Conservation (phyloP, 331 rosid species). For the Erythrophleum ivorense region DNA sequence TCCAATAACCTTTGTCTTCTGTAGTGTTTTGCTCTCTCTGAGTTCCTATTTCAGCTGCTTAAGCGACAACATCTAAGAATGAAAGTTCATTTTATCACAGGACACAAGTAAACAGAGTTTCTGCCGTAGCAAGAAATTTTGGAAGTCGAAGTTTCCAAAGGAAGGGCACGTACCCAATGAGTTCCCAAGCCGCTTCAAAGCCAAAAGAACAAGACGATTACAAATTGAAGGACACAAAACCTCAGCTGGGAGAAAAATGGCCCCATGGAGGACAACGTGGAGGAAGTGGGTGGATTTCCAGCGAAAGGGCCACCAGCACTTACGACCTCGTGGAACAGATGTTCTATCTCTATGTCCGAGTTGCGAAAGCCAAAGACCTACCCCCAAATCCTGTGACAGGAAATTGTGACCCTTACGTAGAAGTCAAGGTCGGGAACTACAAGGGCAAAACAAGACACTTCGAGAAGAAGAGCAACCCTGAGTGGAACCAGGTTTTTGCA, state of each 20-base stretch:
- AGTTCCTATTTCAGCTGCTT: neutral
- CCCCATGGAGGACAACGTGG: slow-evolving; percentile 67
- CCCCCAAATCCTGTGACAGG: slow-evolving; percentile 46
- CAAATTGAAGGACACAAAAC: slow-evolving; percentile 70
- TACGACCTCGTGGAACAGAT: slow-evolving; percentile 69
- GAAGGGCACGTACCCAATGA: slow-evolving; percentile 44
- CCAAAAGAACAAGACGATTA: slow-evolving; percentile 58
- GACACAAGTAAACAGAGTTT: slow-evolving; percentile 18
- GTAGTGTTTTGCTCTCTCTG: neutral
- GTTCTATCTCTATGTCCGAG: slow-evolving; percentile 52
- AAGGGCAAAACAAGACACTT: slow-evolving; percentile 50
- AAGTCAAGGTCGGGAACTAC: slow-evolving; percentile 48
- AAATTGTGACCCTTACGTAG: slow-evolving; percentile 49
- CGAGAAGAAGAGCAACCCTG: slow-evolving; percentile 53
- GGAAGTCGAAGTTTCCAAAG: slow-evolving; percentile 10
- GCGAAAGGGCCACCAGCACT: slow-evolving; percentile 78
- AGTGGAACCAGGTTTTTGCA: slow-evolving; percentile 62
- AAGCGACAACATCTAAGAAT: neutral
- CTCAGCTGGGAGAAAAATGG: slow-evolving; percentile 73
- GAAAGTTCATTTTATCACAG: neutral
- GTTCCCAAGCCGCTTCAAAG: slow-evolving; percentile 51
- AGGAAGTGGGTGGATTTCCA: slow-evolving; percentile 76
- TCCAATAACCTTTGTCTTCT: slow-evolving; percentile 11
- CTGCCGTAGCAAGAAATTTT: slow-evolving; percentile 8
- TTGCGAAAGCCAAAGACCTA: slow-evolving; percentile 51